A percentile compares a stretch with the other conserved stretches of the same genome.
Conservation (phyloP, 495 filamentous ascomycete genomes). For the Annulohypoxylon nitens region DNA sequence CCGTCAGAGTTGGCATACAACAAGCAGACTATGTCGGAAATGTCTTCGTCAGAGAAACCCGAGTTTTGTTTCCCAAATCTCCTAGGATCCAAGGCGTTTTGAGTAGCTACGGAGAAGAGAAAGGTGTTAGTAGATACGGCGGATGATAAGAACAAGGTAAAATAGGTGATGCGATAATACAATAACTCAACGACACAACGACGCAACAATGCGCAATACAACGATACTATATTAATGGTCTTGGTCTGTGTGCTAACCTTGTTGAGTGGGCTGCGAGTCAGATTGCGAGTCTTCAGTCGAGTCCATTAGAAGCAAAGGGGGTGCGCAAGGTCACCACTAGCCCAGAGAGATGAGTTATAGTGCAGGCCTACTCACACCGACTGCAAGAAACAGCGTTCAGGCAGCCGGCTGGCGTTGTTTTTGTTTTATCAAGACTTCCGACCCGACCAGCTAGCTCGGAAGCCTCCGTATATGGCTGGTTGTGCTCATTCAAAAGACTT, state of each 20-base stretch:
- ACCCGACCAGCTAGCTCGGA: constrained; percentile 27
- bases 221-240: too few species aligned
- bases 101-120: constrained; percentile 70
- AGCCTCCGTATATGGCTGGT: constrained; percentile 22
- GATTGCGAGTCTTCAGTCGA: constrained; percentile 48
- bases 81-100: constrained; percentile 83
- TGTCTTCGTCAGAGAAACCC: constrained; percentile 81
- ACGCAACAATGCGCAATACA: too few species aligned
- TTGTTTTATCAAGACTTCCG: constrained; percentile 22
- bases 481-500: constrained; percentile 31
- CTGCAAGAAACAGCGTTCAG: constrained; percentile 35
- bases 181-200: too few species aligned
- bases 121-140: constrained; percentile 32
- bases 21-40: constrained; percentile 89
- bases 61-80: constrained; percentile 81
- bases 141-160: too few species aligned
- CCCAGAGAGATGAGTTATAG: not conserved
- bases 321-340: constrained; percentile 32
- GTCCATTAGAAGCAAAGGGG: constrained; percentile 47
- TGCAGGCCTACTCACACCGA: constrained; percentile 28
- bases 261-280: constrained; percentile 53
- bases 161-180: too few species aligned
- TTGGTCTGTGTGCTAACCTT: constrained; percentile 40
- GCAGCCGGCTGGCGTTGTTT: constrained; percentile 32
- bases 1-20: constrained; percentile 81